phyloP scores from a whole-genome alignment of 73 alveolate genomes.

The Paramecium bursaria region DNA sequence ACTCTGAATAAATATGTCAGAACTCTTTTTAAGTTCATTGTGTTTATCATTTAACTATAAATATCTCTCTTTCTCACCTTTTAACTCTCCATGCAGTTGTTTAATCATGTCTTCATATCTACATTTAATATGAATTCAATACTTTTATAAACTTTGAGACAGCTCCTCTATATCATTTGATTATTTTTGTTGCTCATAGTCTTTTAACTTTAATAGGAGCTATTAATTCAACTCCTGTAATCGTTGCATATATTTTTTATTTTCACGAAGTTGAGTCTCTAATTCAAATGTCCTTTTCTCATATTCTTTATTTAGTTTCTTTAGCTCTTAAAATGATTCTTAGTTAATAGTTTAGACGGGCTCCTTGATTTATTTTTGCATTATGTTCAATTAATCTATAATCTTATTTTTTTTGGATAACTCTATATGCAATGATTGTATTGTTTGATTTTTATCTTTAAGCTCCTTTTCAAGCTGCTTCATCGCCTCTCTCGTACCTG shows the following conservation, averaged over 20 bases:
- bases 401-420: slow-evolving; percentile 12
- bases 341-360: not conserved
- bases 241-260: slow-evolving; percentile 47
- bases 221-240: slow-evolving; percentile 48
- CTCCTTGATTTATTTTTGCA: not conserved
- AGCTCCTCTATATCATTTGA: not conserved
- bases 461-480: slow-evolving; percentile 43
- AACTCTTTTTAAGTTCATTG: slow-evolving; percentile 2
- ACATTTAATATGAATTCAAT: not conserved
- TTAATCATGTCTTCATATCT: slow-evolving; percentile 49
- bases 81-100: not conserved
- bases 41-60: slow-evolving; percentile 5
- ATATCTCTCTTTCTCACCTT: slow-evolving; percentile 6
- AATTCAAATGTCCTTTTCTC: not conserved
- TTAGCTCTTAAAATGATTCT: slow-evolving; percentile 43
- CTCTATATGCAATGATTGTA: slow-evolving; percentile 12
- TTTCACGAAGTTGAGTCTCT: slow-evolving; percentile 13
- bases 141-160: slow-evolving; percentile 14
- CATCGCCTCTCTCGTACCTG: slow-evolving; percentile 58
- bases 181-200: slow-evolving; percentile 24
- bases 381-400: slow-evolving; percentile 33
- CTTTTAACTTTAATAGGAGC: slow-evolving; percentile 31
- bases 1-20: slow-evolving; percentile 31
- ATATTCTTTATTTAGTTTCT: slow-evolving; percentile 48
- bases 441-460: slow-evolving; percentile 17